phyloP scores from a whole-genome alignment of 805 yeast species.

The Saccharomycopsis fermentans region DNA sequence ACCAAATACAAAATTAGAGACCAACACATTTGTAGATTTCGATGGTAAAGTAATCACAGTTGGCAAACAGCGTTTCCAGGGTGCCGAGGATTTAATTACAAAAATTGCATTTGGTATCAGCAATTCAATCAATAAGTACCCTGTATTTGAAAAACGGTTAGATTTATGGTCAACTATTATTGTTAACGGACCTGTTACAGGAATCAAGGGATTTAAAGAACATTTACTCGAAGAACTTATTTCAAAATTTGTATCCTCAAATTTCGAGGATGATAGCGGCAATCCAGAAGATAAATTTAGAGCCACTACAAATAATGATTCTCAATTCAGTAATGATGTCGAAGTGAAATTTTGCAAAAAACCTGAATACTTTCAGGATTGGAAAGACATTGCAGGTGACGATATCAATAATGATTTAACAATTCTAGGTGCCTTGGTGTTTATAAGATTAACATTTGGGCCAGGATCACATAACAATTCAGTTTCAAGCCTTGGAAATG shows the following conservation, averaged over 20 bases:
- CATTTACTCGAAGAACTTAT: constrained; percentile 51
- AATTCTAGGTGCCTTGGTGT: constrained; percentile 15
- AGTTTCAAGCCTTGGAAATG: constrained; percentile 17
- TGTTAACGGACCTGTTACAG: constrained; percentile 67
- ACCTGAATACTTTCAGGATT: constrained; percentile 91
- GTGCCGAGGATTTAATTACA: constrained; percentile 51
- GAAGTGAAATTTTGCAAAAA: constrained; percentile 42
- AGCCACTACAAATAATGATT: constrained; percentile 23
- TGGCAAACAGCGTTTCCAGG: constrained; percentile 88
- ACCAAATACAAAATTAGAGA: constrained; percentile 45
- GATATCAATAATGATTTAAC: constrained; percentile 20
- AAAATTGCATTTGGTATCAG: constrained; percentile 47
- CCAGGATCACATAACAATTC: constrained; percentile 13
- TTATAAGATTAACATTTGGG: constrained; percentile 11
- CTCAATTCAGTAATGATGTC: constrained; percentile 76
- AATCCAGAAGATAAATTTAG: constrained; percentile 22
- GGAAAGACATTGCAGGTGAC: constrained; percentile 48
- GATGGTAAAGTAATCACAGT: constrained; percentile 47
- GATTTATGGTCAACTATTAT: constrained; percentile 79
- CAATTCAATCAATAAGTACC: constrained; percentile 12
- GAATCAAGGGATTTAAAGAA: constrained; percentile 67
- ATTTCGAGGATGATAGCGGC: constrained; percentile 25
- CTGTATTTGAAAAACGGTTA: constrained; percentile 60
- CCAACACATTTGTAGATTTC: constrained; percentile 59
- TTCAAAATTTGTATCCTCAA: constrained; percentile 39